These are phyloP conservation scores for Pythium biforme DNA, from an alignment of 352 stramenopile genomes.

Conservation along the genomic window DNA sequence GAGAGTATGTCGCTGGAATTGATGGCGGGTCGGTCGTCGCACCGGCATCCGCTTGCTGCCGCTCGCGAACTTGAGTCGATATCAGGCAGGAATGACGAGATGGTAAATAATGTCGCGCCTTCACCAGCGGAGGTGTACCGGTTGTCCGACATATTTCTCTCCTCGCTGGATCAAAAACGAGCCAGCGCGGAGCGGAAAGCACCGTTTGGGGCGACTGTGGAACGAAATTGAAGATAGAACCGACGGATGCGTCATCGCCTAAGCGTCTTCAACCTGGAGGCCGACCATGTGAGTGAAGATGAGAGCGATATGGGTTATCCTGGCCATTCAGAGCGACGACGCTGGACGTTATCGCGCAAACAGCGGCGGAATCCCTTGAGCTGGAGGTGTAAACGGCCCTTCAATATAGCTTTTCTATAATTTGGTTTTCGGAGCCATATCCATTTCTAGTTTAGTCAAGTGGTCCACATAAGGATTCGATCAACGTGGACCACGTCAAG, in stretches of 20 bases:
- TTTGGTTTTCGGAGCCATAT: constrained; percentile 8
- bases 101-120: too few species aligned
- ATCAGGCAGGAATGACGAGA: too few species aligned
- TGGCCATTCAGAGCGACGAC: not conserved
- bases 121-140: too few species aligned
- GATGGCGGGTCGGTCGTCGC: not conserved
- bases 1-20: constrained; percentile 14
- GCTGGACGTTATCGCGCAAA: too few species aligned
- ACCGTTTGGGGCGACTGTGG: not conserved
- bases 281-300: not conserved
- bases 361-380: too few species aligned
- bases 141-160: not conserved
- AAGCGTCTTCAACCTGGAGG: not conserved
- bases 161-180: constrained; percentile 5
- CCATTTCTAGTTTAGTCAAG: not conserved
- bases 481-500: not conserved
- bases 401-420: constrained; percentile 1
- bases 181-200: not conserved
- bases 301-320: too few species aligned
- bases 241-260: not conserved
- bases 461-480: not conserved
- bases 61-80: not conserved
- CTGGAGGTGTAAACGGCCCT: not conserved
- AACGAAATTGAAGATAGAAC: not conserved
- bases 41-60: not conserved